Base-by-base conservation (phyloP, 1,139 yeast genomes). In the Yamadazyma dendronema region DNA sequence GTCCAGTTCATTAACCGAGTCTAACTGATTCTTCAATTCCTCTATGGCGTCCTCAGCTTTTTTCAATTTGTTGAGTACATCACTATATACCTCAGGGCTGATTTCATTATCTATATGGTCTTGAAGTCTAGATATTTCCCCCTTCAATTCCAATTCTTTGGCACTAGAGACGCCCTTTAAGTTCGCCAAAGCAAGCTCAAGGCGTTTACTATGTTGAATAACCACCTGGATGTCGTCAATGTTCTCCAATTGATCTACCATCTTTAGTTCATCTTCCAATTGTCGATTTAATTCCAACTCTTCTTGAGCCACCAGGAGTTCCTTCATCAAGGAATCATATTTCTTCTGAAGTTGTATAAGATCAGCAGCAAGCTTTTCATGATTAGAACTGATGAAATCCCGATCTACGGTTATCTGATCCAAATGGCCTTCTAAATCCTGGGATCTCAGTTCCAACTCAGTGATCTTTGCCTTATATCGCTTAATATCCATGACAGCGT, bases 371-470 rank as follows among this genome's bases (percentile, higher is more conserved):
- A 83, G 53, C 4, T 56, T 47, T 10, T 59, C 65, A 19, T 19
- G 22, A 35, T 67, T 72, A 10, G 65, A 59, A 28, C 65, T 66
- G 3, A 79, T 64, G 50, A 71, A 71, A 42, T 75, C 84, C 39
- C 71, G 67, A 37, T 82, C 89, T 2, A 80, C 64, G 1, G 72
- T 57, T 1, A 74, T 53, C 52, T 73, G 60, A 46, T 84, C 90
- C 15, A 81, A 43, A 19, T 50, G 42, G 0, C 65, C 57, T 30
- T 76, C 79, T 11, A 72, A 33, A 8, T 35, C 28, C 3, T 41
- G 29, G 13, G 40, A 38, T 6, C 12, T 23, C 3, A 33, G 36
- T 23, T 54, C 50, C 12, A 68, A 49, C 0, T 41, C 38, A 2
- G 42, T 40, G 3, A 56, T 44, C 13, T 48, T 50, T 22, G 36